Conservation (phyloP, 1,139 yeast genomes). For the Suhomyces bokatorum region DNA sequence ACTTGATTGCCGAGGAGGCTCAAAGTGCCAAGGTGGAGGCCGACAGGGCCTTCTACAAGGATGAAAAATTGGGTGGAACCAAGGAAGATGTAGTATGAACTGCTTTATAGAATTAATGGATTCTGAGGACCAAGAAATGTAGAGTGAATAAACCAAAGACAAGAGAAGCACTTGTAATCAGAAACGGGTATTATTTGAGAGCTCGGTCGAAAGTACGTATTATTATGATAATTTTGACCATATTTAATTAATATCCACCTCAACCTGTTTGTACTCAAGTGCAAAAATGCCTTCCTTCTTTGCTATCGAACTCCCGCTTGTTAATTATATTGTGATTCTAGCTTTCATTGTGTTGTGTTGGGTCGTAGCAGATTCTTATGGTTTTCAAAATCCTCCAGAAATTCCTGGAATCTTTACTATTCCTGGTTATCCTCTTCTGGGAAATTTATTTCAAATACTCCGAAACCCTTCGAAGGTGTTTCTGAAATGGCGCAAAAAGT, state of each 20-base stretch:
- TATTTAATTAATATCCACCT: too few species aligned
- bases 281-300: constrained; percentile 4
- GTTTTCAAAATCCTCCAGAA: constrained; percentile 18
- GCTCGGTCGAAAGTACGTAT: too few species aligned
- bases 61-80: constrained; percentile 30
- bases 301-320: constrained; percentile 1
- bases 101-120: not conserved
- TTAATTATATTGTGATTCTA: not conserved
- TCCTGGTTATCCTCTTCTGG: constrained; percentile 55
- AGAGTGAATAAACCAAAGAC: not conserved
- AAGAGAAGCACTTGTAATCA: too few species aligned
- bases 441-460: constrained; percentile 49
- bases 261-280: constrained; percentile 1
- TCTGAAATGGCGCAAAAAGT: constrained; percentile 45
- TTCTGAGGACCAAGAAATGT: not conserved
- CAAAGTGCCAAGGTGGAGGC: constrained; percentile 20
- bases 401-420: constrained; percentile 42
- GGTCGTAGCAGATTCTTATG: constrained; percentile 1
- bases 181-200: too few species aligned
- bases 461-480: constrained; percentile 54
- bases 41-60: constrained; percentile 27
- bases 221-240: too few species aligned
- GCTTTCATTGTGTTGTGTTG: not conserved
- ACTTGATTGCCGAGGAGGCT: constrained; percentile 26
- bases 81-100: constrained; percentile 33